A percentile compares a stretch with the other conserved stretches of the same genome.
Evolutionary conservation across 345 rosid species (phyloP).

Genomic region (Populus euphratica): DNA sequence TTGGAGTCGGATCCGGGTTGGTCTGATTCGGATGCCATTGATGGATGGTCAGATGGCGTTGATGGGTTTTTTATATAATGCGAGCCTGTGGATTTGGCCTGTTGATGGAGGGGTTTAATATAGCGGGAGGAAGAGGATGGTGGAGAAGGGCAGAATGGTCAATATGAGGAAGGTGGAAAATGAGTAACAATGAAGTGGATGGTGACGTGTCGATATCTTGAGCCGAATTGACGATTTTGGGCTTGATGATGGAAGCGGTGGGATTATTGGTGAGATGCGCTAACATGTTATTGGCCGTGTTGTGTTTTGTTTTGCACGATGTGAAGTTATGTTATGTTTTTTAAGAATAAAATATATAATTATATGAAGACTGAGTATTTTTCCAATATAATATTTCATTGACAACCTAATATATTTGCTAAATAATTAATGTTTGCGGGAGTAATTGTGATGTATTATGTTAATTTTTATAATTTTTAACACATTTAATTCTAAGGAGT

Average conservation of each 20-base stretch:
- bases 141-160: background rate
- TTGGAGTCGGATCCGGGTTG: conserved; percentile 31
- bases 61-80: background rate
- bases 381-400: background rate
- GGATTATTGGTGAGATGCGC: background rate
- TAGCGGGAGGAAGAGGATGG: background rate
- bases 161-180: background rate
- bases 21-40: conserved; percentile 21
- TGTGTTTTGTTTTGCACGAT: background rate
- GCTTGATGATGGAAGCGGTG: background rate
- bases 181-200: background rate
- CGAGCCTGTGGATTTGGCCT: background rate
- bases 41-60: background rate
- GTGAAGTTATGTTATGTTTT: background rate
- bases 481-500: too few species aligned
- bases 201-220: background rate
- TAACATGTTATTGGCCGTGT: background rate
- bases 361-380: background rate
- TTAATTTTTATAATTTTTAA: too few species aligned
- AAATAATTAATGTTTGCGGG: too few species aligned
- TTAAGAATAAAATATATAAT: background rate
- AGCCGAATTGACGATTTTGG: background rate
- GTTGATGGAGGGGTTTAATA: background rate
- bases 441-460: too few species aligned
- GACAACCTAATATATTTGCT: background rate